These are phyloP conservation scores for Tilletia walkeri DNA, from an alignment of 1,284 basidiomycete species.

Conservation along the genomic window DNA sequence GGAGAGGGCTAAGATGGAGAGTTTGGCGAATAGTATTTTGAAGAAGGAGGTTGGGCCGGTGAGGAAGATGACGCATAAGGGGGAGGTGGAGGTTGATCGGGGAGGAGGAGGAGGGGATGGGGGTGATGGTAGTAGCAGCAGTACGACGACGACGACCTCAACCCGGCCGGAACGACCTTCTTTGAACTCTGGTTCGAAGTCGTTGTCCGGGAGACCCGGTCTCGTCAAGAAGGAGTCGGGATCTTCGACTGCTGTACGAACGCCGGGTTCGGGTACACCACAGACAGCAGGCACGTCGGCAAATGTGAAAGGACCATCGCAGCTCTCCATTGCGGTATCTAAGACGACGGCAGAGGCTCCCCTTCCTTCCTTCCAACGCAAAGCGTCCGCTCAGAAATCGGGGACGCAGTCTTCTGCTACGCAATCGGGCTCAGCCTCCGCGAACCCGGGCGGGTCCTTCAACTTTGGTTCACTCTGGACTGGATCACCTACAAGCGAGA, in stretches of 20 bases:
- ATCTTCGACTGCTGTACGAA: background rate
- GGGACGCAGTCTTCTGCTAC: background rate
- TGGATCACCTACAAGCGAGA: slow-evolving; percentile 7
- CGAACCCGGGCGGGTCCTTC: background rate
- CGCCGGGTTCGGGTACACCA: background rate
- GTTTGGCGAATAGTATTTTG: slow-evolving; percentile 44
- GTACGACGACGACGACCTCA: background rate
- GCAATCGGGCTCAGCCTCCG: background rate
- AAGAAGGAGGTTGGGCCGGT: slow-evolving; percentile 39
- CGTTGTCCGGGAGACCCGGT: background rate
- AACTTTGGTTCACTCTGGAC: slow-evolving; percentile 18
- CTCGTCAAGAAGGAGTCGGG: slow-evolving; percentile 5
- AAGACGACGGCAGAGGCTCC: background rate
- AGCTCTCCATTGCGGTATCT: background rate
- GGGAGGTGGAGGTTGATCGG: slow-evolving; percentile 53
- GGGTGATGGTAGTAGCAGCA: background rate
- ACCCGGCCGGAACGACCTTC: background rate
- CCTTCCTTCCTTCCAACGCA: background rate
- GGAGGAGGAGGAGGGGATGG: slow-evolving; percentile 13
- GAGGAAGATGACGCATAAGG: slow-evolving; percentile 56
- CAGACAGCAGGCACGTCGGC: too few species aligned
- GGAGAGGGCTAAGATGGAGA: slow-evolving; percentile 47
- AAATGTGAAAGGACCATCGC: too few species aligned
- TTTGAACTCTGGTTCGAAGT: background rate
- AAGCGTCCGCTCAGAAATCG: background rate